phyloP scores from a whole-genome alignment of 371 early-diverging fungal species.

The Rhizopus arrhizus region DNA sequence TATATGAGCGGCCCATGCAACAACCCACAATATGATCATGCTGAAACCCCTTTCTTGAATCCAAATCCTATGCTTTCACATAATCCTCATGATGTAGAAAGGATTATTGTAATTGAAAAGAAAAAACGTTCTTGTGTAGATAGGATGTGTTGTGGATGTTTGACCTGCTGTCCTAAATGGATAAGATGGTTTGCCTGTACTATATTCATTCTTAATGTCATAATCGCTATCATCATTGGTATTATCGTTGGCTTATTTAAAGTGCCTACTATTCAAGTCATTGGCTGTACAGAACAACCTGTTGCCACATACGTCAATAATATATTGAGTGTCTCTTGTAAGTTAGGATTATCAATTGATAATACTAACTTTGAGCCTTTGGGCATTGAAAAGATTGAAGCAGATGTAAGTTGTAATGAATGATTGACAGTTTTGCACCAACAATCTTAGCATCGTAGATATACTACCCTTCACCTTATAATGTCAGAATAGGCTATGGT shows the following conservation, averaged over 20 bases:
- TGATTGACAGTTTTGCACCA: background rate
- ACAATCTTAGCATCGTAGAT: conserved; percentile 35
- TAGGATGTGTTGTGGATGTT: conserved; percentile 52
- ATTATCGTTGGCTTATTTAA: conserved; percentile 47
- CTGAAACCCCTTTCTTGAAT: no score
- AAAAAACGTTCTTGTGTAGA: conserved; percentile 44
- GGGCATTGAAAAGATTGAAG: conserved; percentile 53
- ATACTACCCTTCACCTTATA: conserved; percentile 52
- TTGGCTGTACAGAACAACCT: conserved; percentile 35
- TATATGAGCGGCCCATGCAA: no score
- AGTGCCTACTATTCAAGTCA: conserved; percentile 41
- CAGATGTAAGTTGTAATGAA: conserved; percentile 44
- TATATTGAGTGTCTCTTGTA: conserved; percentile 30
- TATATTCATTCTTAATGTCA: conserved; percentile 37
- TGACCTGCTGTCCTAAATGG: conserved; percentile 54
- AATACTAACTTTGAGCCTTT: conserved; percentile 59
- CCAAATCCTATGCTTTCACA: no score
- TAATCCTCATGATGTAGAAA: no score
- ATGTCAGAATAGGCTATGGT: conserved; percentile 55
- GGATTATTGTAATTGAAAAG: conserved; percentile 16
- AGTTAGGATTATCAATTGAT: conserved; percentile 44
- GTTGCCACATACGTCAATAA: conserved; percentile 2
- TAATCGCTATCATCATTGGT: conserved; percentile 42
- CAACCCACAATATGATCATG: no score
- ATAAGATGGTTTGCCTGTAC: conserved; percentile 44